Base-by-base conservation (phyloP, 2,329 filamentous ascomycete species). In the Coniochaeta sp. region DNA sequence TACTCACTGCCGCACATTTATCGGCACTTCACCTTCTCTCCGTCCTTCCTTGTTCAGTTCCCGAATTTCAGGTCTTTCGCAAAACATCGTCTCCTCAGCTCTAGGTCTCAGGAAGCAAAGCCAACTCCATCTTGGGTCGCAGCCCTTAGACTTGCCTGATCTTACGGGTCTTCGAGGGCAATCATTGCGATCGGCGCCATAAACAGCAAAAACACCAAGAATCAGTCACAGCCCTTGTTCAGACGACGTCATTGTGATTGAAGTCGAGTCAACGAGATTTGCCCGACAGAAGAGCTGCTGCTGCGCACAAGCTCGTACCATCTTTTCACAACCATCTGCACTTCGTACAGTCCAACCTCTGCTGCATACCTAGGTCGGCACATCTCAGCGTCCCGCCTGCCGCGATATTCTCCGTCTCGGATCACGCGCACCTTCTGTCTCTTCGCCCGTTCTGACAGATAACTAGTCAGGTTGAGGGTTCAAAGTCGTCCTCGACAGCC, bases 291-390 rank as follows among this genome's bases (percentile, higher is more conserved):
- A 56, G 54, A 56, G 54, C 34, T 7, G 24, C 54, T 56, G 54
- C 54, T 56, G 54, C 7, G n/a, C 54, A 56, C 17, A 24, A 56
- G 54, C 54, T 56, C 54, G 28, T 56, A 36, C 54, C 32, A n/a
- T 56, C 54, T 38, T 56, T 56, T 56, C 30, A 36, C 19, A 2
- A n/a, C 12, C 16, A 22, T 32, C n/a, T 8, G 30, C 26, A 22
- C 26, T 34, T n/a, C n/a, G 16, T 16, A 17, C 26, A n/a, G n/a
- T n/a, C 10, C 30, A 7, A 19, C 34, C 52, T n/a, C n/a, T n/a
- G n/a, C n/a, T n/a, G n/a, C n/a, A n/a, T n/a, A n/a, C n/a, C n/a
- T n/a, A n/a, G n/a, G n/a, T 9, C 17, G n/a, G 26, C 30, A 22
- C 16, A 17, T 19, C 28, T 34, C 30, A 14, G 28, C 34, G 2